Conservation (phyloP, 352 stramenopile genomes). For the Phytopythium montanum region DNA sequence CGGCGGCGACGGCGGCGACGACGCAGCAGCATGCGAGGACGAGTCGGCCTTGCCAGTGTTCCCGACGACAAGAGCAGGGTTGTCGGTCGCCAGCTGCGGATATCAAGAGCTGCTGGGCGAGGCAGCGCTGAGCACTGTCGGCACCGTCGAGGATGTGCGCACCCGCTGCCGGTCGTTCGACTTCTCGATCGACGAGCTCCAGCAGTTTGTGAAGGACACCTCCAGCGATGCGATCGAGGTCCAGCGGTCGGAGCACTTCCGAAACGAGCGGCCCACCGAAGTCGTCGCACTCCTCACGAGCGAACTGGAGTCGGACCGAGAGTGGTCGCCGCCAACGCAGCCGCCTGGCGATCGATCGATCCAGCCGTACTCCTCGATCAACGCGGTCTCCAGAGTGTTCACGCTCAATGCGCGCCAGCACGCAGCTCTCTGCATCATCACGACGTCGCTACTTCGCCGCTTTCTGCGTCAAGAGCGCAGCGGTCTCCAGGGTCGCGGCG, state of each 20-base stretch:
- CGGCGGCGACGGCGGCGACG: neutral
- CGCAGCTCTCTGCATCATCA: slow-evolving; percentile 2
- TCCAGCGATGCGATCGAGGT: neutral
- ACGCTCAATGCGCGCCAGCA: slow-evolving; percentile 7
- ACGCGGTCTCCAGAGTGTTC: neutral
- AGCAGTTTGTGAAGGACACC: neutral
- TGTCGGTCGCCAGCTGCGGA: neutral
- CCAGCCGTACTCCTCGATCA: neutral
- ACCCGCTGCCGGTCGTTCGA: neutral
- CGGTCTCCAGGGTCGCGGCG: neutral
- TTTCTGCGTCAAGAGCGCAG: slow-evolving; percentile 6
- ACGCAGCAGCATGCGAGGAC: neutral
- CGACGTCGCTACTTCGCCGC: slow-evolving; percentile 1
- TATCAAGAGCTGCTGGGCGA: neutral
- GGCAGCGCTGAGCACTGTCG: neutral
- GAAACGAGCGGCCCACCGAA: slow-evolving; percentile 2
- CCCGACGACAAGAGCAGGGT: neutral
- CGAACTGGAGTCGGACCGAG: neutral
- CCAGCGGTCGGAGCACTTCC: neutral
- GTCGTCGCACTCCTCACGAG: slow-evolving; percentile 4
- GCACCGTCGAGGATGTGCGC: neutral
- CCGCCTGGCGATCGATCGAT: neutral
- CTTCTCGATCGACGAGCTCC: neutral
- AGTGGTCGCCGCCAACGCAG: neutral
- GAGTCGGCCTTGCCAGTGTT: neutral